Percentiles rank a stretch among this genome's conserved stretches.
Evolutionary conservation across 768 basidiomycete species (phyloP).

Genomic region (Obba rivulosa): DNA sequence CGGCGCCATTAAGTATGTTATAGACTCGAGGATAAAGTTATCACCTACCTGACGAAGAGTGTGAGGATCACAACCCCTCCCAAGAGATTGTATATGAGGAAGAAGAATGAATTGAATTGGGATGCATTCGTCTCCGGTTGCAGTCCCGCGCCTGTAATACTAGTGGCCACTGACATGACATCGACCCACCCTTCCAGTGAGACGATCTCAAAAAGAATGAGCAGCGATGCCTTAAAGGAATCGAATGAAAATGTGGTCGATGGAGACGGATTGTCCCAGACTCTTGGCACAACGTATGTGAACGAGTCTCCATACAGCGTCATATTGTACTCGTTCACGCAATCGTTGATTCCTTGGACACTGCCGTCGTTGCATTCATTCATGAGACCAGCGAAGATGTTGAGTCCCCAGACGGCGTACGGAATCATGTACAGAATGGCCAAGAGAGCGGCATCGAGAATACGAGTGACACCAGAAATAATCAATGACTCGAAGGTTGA

Average conservation of each 20-base stretch:
- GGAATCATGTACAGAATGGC: slow-evolving; percentile 91
- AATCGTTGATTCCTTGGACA: slow-evolving; percentile 53
- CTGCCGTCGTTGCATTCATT: slow-evolving; percentile 75
- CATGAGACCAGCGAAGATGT: slow-evolving; percentile 84
- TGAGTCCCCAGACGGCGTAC: slow-evolving; percentile 90
- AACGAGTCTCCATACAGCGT: slow-evolving; percentile 57
- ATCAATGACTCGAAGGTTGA: slow-evolving; percentile 83
- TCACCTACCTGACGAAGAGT: slow-evolving; percentile 77
- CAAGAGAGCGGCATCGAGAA: slow-evolving; percentile 84
- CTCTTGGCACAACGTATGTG: slow-evolving; percentile 72
- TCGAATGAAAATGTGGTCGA: slow-evolving; percentile 89
- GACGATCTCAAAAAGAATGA: slow-evolving; percentile 95
- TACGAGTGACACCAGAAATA: slow-evolving; percentile 78
- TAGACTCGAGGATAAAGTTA: background rate
- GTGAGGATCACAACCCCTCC: slow-evolving; percentile 89
- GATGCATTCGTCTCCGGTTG: slow-evolving; percentile 73
- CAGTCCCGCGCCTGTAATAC: slow-evolving; percentile 60
- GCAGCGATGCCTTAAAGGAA: slow-evolving; percentile 70
- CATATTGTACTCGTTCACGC: slow-evolving; percentile 69
- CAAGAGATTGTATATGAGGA: slow-evolving; percentile 85
- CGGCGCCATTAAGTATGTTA: slow-evolving; percentile 10
- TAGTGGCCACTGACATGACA: slow-evolving; percentile 77
- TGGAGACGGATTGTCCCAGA: slow-evolving; percentile 84
- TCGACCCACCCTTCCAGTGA: slow-evolving; percentile 97
- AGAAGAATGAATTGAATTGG: slow-evolving; percentile 85